These are phyloP conservation scores for Syzygium aromaticum DNA, from an alignment of 345 rosid genomes.

Conservation along the genomic window DNA sequence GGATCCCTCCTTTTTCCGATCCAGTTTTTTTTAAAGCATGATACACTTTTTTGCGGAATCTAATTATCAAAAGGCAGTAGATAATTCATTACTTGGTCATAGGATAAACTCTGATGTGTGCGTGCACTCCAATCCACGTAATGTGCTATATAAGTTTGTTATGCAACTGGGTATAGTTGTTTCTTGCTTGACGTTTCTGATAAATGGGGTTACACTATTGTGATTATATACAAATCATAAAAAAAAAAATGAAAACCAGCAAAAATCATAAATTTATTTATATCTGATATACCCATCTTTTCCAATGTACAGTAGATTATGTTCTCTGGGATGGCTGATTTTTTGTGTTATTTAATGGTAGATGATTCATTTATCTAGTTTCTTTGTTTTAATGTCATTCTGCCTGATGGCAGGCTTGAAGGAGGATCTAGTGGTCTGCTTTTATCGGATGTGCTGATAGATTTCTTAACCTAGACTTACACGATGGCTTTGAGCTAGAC, in stretches of 20 bases:
- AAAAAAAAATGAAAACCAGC: background rate
- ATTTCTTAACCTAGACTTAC: background rate
- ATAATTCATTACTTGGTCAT: background rate
- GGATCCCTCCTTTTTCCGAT: background rate
- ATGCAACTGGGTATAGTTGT: background rate
- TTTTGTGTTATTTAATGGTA: background rate
- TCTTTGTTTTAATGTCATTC: background rate
- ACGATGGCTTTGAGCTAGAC: background rate
- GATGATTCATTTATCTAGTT: background rate
- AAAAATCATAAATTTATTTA: background rate
- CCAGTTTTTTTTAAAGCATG: background rate
- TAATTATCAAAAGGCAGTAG: background rate
- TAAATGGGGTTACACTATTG: background rate
- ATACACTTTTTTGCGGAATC: background rate
- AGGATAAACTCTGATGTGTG: background rate
- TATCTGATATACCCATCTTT: background rate
- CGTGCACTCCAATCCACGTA: background rate
- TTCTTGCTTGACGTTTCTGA: background rate
- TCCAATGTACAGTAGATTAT: background rate
- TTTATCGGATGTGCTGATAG: background rate
- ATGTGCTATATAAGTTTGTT: background rate
- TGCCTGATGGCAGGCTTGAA: background rate
- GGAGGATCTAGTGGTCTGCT: background rate
- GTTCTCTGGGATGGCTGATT: background rate
- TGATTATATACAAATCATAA: background rate